Percentiles rank a stretch among this genome's conserved stretches.
Evolutionary conservation across 2,329 filamentous ascomycete genomes (phyloP).

Genomic region (Rhynchosporium graminicola): DNA sequence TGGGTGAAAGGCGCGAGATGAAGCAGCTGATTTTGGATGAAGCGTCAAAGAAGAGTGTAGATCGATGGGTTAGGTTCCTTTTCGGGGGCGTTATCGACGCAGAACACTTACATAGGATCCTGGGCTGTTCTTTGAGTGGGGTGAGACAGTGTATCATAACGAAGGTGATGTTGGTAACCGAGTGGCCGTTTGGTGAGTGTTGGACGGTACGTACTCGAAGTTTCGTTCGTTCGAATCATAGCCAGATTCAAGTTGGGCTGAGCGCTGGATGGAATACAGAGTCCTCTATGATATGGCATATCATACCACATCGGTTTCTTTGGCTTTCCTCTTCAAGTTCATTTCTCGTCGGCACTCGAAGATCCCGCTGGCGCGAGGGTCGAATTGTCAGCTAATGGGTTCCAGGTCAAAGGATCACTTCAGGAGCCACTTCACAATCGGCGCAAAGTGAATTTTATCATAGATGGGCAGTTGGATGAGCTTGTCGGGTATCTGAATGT

Average conservation of each 20-base stretch:
- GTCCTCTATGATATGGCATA: no score
- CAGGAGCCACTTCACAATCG: not conserved
- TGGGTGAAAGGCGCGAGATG: not conserved
- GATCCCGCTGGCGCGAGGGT: no score
- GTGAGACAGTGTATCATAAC: not conserved
- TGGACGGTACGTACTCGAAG: constrained; percentile 9
- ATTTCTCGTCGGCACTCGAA: no score
- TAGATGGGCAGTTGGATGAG: constrained; percentile 5
- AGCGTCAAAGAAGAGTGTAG: not conserved
- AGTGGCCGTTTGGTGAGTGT: not conserved
- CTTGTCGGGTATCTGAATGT: constrained; percentile 1
- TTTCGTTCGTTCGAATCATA: no score
- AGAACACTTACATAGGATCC: not conserved
- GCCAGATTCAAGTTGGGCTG: not conserved
- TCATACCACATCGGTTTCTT: no score
- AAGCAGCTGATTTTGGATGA: constrained; percentile 3
- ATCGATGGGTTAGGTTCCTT: constrained; percentile 16
- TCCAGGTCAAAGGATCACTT: not conserved
- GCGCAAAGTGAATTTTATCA: not conserved
- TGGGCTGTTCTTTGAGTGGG: not conserved
- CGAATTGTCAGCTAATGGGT: no score
- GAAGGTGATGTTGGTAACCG: constrained; percentile 11
- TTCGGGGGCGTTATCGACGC: constrained; percentile 2
- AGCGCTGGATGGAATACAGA: no score
- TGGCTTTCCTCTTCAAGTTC: no score